Conservation (phyloP, 441 rosid species). For the Mallotus japonicus region DNA sequence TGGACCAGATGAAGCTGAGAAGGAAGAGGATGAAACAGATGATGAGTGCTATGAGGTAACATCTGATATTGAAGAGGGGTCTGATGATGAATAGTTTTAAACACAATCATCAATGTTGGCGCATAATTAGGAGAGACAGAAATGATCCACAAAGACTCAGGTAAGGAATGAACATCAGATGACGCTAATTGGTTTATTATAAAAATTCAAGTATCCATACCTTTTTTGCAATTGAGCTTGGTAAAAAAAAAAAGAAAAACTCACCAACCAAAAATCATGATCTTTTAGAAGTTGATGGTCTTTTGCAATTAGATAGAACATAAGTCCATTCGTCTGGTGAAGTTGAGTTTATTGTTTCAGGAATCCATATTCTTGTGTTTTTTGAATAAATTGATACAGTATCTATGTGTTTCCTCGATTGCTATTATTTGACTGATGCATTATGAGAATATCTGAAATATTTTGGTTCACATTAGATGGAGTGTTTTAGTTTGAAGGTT, state of each 20-base stretch:
- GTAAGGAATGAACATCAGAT: conserved; percentile 7
- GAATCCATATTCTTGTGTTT: neutral
- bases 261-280: too few relatives aligned
- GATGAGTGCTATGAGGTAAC: conserved; percentile 38
- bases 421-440: neutral
- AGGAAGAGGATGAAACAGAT: conserved; percentile 43
- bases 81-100: conserved; percentile 39
- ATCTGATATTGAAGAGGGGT: conserved; percentile 44
- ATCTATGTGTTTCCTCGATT: neutral
- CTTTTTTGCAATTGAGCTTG: too few relatives aligned
- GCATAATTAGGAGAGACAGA: neutral
- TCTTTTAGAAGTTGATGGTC: too few relatives aligned
- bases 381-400: neutral
- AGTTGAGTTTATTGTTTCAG: neutral
- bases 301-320: too few relatives aligned
- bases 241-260: too few relatives aligned
- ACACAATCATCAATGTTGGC: neutral
- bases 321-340: neutral
- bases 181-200: neutral
- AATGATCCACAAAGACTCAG: conserved; percentile 2
- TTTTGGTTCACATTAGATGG: neutral
- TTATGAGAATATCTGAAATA: neutral
- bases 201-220: neutral
- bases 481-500: too few relatives aligned
- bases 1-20: conserved; percentile 45